phyloP scores from a whole-genome alignment of 148 eudicot genomes.

The Amaranthus palmeri region DNA sequence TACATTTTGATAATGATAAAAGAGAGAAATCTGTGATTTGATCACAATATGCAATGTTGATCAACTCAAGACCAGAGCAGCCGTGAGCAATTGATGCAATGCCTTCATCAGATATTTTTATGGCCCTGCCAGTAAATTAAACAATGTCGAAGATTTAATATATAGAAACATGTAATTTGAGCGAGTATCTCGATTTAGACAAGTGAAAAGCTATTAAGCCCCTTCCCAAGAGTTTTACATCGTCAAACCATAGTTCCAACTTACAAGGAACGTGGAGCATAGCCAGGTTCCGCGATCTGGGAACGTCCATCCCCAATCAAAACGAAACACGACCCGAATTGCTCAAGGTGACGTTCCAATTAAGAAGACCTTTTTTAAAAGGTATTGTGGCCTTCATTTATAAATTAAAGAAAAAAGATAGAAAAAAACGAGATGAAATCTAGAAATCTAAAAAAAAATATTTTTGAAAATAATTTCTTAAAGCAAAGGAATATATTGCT shows the following conservation, averaged over 20 bases:
- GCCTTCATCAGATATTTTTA: constrained; percentile 60
- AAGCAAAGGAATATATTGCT: no score
- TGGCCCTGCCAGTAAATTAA: constrained; percentile 37
- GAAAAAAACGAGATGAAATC: no score
- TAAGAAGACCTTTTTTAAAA: no score
- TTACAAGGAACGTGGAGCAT: no score
- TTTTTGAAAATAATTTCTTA: no score
- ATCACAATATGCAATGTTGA: constrained; percentile 63
- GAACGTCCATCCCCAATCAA: no score
- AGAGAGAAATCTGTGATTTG: constrained; percentile 51
- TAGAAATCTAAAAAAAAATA: no score
- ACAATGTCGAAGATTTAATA: neutral
- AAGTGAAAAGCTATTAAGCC: neutral
- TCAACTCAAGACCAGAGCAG: constrained; percentile 53
- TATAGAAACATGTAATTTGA: neutral
- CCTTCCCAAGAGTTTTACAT: neutral
- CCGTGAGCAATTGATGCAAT: constrained; percentile 57
- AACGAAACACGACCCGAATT: neutral
- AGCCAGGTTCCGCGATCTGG: no score
- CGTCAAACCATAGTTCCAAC: no score
- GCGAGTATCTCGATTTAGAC: neutral
- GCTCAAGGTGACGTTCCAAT: no score
- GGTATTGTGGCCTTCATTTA: no score
- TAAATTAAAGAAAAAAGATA: no score
- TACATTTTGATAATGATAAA: constrained; percentile 56